These are phyloP conservation scores for Cordyceps cateniannulata DNA, from an alignment of 2,329 filamentous ascomycete genomes.

Conservation along the genomic window DNA sequence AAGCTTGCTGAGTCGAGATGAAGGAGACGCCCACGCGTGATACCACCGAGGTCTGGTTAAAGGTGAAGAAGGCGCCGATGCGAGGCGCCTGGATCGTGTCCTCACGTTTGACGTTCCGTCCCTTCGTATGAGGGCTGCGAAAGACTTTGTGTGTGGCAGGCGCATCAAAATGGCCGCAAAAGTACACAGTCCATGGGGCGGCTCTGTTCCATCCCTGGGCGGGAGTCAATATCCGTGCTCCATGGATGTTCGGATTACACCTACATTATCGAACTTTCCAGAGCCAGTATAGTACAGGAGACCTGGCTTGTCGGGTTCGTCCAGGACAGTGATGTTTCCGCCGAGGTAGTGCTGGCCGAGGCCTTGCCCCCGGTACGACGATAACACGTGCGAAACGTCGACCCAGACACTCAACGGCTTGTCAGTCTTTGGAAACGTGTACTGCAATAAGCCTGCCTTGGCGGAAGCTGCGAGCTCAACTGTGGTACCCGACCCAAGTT, in stretches of 20 bases:
- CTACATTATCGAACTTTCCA: slow-evolving; percentile 56
- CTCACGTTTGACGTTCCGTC: background rate
- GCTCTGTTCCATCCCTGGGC: slow-evolving; percentile 55
- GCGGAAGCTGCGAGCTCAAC: slow-evolving; percentile 51
- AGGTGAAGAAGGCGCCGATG: slow-evolving; percentile 49
- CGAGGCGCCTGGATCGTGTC: slow-evolving; percentile 28
- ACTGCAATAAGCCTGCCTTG: slow-evolving; percentile 54
- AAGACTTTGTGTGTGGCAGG: slow-evolving; percentile 40
- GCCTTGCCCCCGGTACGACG: slow-evolving; percentile 53
- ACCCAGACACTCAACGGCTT: slow-evolving; percentile 45
- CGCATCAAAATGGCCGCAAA: slow-evolving; percentile 55
- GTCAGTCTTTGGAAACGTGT: slow-evolving; percentile 44
- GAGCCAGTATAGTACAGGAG: slow-evolving; percentile 47
- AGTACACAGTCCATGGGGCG: slow-evolving; percentile 56
- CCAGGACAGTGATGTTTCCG: slow-evolving; percentile 48
- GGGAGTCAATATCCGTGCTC: slow-evolving; percentile 6
- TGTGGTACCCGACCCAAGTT: slow-evolving; percentile 46
- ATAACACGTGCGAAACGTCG: slow-evolving; percentile 60
- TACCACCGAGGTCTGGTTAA: slow-evolving; percentile 37
- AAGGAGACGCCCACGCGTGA: slow-evolving; percentile 63
- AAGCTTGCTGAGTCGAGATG: slow-evolving; percentile 56
- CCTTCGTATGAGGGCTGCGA: slow-evolving; percentile 24
- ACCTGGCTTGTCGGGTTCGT: slow-evolving; percentile 25
- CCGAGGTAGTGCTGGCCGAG: slow-evolving; percentile 56
- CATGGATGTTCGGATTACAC: background rate